Evolutionary conservation across 2,329 filamentous ascomycete species (phyloP), one percentile per base, ranked within the genome.

Genomic region (Ophiosphaerella korrae): DNA sequence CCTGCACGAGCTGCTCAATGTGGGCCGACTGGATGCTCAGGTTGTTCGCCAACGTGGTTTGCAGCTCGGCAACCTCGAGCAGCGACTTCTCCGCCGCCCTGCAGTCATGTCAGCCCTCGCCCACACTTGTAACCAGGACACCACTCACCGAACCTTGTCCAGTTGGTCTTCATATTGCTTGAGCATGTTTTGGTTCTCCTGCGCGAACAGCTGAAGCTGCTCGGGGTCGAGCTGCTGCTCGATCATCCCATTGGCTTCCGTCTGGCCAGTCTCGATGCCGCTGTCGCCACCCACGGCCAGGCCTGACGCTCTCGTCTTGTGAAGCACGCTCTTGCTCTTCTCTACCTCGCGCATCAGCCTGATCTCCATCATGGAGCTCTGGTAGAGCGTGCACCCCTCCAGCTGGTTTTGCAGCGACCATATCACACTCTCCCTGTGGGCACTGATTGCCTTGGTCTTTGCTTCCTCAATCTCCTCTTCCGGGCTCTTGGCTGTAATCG

Each of bases 131-230:
- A 24, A 26, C 24, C 14, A 31, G 38, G 14, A 5, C 21, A 29
- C 13, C 31, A 82, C 89, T 47, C 83, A 95, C 90, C 88, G 89
- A 60, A 97, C 91, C 82, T 97, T 94, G 73, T 92, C 88, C 71
- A 97, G 78, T n/a, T 90, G 92, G 75, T 89, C 91, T 74, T 97
- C 91, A 74, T 95, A 96, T 74, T 96, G 90, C 73, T 89, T 89
- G 63, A 97, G 81, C 87, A 99, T 92, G 57, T 90, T 87, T 73
- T 92, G 87, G 70, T 97, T 97, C 69, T 95, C 92, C 74, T 91
- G 84, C 62, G 93, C 92, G 76, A 99, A 97, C 70, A 96, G 84
- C 72, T 97, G 93, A 45, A 94, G 78, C 74, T 97, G 93, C 69
- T 97, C 92, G 18, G 86, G 81, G 14, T 88, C 90, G 54, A 97